A percentile compares a stretch with the other conserved stretches of the same genome.
Conservation (phyloP, 805 yeast species). For the Yarrowia sp. region DNA sequence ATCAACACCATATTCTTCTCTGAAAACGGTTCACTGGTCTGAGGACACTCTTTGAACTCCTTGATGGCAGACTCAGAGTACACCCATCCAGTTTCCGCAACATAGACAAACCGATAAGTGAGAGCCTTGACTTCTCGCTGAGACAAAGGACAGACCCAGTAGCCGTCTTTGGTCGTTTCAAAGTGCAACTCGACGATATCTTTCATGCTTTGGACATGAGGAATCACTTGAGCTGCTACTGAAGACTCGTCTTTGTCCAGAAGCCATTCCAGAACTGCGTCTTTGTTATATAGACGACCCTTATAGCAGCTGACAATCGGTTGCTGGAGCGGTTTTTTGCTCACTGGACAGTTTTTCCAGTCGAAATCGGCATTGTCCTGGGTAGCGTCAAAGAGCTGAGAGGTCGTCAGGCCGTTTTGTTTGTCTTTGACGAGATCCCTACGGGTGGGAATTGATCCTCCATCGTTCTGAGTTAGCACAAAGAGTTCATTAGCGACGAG, state of each 20-base stretch:
- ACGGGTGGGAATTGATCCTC: conserved; percentile 71
- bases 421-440: conserved; percentile 55
- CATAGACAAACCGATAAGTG: conserved; percentile 54
- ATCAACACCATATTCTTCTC: conserved; percentile 42
- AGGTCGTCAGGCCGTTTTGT: conserved; percentile 43
- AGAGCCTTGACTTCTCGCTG: conserved; percentile 50
- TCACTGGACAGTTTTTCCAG: conserved; percentile 58
- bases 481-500: not conserved
- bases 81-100: conserved; percentile 50
- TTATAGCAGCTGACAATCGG: conserved; percentile 71
- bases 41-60: conserved; percentile 38
- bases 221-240: conserved; percentile 46
- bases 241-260: conserved; percentile 50
- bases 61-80: conserved; percentile 44
- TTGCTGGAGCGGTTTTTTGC: conserved; percentile 53
- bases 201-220: conserved; percentile 53
- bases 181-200: conserved; percentile 56
- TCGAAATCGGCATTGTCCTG: conserved; percentile 46
- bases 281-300: conserved; percentile 70
- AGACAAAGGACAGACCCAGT: conserved; percentile 52
- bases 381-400: conserved; percentile 44
- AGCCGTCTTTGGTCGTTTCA: conserved; percentile 42
- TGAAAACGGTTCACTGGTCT: not conserved
- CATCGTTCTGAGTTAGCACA: conserved; percentile 55
- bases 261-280: conserved; percentile 62